A percentile compares a stretch with the other conserved stretches of the same genome.
Evolutionary conservation across 2,329 filamentous ascomycete genomes (phyloP).

Genomic region (Alternaria sp.): DNA sequence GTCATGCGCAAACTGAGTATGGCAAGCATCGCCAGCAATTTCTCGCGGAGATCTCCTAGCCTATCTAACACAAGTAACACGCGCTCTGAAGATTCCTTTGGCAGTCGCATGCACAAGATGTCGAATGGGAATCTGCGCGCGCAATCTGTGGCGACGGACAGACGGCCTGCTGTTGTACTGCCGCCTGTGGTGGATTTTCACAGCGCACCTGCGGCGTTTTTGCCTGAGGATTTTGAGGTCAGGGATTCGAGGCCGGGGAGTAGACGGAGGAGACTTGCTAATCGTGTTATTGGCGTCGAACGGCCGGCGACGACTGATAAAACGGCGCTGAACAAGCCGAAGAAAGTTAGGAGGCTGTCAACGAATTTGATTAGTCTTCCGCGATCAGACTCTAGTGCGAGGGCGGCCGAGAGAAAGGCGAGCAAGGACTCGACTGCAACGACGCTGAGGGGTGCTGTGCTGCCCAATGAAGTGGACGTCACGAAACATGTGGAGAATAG

Average conservation of each 20-base stretch:
- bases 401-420: conserved; percentile 22
- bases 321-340: conserved; percentile 29
- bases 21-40: conserved; percentile 78
- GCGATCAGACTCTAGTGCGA: conserved; percentile 33
- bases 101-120: conserved; percentile 36
- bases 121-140: conserved; percentile 38
- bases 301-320: conserved; percentile 31
- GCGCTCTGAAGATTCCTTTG: conserved; percentile 47
- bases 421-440: conserved; percentile 35
- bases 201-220: conserved; percentile 56
- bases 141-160: conserved; percentile 33
- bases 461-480: no score
- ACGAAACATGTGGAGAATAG: conserved; percentile 22
- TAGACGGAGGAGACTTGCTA: conserved; percentile 40
- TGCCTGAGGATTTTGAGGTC: conserved; percentile 59
- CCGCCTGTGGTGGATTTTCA: conserved; percentile 56
- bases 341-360: conserved; percentile 42
- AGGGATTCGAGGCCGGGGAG: conserved; percentile 34
- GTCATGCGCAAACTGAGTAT: conserved; percentile 90
- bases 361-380: conserved; percentile 42
- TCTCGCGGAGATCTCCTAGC: conserved; percentile 74
- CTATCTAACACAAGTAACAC: conserved; percentile 54
- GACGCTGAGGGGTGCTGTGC: conserved; percentile 16
- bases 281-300: conserved; percentile 33
- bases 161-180: conserved; percentile 30